A percentile compares a stretch with the other conserved stretches of the same genome.
These are phyloP conservation scores for Wickerhamiella azymoides DNA, from an alignment of 805 yeast species.

Conservation along the genomic window DNA sequence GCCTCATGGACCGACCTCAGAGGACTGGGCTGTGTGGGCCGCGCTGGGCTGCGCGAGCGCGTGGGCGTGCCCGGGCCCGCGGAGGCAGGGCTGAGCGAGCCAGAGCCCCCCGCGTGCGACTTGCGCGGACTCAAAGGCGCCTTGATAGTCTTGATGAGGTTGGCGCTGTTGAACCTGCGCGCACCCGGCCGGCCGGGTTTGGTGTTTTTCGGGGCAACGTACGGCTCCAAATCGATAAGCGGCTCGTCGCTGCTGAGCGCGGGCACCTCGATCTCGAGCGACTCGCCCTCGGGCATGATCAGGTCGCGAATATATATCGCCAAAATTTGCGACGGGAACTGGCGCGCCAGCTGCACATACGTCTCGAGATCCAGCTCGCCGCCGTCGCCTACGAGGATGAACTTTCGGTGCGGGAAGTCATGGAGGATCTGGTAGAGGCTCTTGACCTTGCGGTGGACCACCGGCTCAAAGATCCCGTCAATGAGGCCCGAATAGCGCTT, in stretches of 20 bases:
- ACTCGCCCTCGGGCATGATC: conserved; percentile 22
- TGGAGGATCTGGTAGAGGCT: conserved; percentile 46
- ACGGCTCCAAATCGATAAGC: conserved; percentile 6
- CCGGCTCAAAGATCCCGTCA: conserved; percentile 73
- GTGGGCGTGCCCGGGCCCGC: no score
- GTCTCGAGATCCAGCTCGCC: conserved; percentile 95
- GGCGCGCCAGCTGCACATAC: conserved; percentile 52
- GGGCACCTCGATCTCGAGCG: conserved; percentile 2
- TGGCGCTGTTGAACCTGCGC: background rate
- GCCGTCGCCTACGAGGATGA: conserved; percentile 83
- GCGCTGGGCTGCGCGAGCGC: no score
- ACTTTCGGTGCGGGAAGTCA: conserved; percentile 67
- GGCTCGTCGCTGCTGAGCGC: background rate
- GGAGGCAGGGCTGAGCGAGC: no score
- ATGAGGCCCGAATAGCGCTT: conserved; percentile 77
- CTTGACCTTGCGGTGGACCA: conserved; percentile 62
- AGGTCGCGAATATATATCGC: conserved; percentile 78
- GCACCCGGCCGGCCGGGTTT: conserved; percentile 3
- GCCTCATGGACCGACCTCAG: no score
- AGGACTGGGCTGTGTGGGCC: no score
- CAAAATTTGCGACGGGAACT: conserved; percentile 46
- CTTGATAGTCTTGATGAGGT: background rate
- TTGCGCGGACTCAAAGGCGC: background rate
- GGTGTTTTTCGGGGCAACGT: conserved; percentile 2
- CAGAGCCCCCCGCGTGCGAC: background rate